A percentile compares a stretch with the other conserved stretches of the same genome.
Evolutionary conservation across 345 rosid genomes (phyloP).

Genomic region (Pelargonium nanum): DNA sequence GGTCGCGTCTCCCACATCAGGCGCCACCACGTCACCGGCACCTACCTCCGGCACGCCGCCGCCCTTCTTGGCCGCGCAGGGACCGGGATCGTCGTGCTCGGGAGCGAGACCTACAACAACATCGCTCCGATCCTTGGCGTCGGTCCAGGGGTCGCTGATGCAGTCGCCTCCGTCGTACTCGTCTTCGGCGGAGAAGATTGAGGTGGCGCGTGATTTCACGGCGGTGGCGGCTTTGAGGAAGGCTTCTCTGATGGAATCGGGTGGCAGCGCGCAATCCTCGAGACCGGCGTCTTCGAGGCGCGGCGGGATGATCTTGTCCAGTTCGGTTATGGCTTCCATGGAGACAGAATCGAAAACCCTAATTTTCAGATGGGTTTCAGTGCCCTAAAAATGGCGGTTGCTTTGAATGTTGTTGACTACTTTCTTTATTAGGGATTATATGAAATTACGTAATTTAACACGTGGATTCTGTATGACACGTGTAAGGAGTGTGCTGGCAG

Average conservation of each 20-base stretch:
- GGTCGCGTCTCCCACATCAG: neutral
- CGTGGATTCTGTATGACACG: too few species aligned
- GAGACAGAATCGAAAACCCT: neutral
- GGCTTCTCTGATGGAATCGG: slow-evolving; percentile 55
- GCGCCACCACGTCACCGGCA: neutral
- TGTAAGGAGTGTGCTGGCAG: too few species aligned
- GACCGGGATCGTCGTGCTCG: slow-evolving; percentile 8
- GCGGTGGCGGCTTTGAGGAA: slow-evolving; percentile 56
- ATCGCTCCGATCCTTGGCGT: neutral
- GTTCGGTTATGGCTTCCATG: neutral
- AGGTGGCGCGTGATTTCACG: slow-evolving; percentile 36
- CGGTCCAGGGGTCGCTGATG: neutral
- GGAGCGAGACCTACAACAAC: neutral
- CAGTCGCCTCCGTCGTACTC: slow-evolving; percentile 11
- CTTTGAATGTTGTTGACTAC: too few species aligned
- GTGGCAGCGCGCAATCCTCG: slow-evolving; percentile 62
- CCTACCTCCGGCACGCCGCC: slow-evolving; percentile 12
- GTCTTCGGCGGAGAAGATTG: slow-evolving; percentile 29
- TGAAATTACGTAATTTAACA: too few species aligned
- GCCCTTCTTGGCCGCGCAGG: neutral
- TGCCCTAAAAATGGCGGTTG: neutral
- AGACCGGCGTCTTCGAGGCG: slow-evolving; percentile 61
- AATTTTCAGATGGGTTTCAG: neutral
- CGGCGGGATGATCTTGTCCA: slow-evolving; percentile 43
- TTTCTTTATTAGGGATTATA: too few species aligned